These are phyloP conservation scores for Nakazawaea peltata DNA, from an alignment of 805 yeast species.

Conservation along the genomic window DNA sequence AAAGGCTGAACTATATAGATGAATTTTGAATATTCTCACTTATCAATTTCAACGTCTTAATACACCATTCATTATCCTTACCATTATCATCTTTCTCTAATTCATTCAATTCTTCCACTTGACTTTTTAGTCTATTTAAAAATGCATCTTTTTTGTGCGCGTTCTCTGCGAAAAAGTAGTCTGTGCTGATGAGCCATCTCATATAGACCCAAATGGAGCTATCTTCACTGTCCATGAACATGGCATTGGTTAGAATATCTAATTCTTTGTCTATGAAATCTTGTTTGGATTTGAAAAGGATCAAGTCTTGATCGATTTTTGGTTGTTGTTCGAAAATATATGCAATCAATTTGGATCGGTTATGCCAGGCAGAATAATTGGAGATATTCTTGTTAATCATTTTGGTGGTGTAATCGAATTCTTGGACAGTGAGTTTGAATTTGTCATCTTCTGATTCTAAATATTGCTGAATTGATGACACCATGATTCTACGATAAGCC, in stretches of 20 bases:
- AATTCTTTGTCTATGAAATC: conserved; percentile 49
- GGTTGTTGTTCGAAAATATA: conserved; percentile 29
- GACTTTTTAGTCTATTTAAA: conserved; percentile 39
- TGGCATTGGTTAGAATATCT: conserved; percentile 67
- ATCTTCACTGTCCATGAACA: conserved; percentile 90
- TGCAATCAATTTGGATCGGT: conserved; percentile 65
- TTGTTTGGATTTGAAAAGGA: conserved; percentile 22
- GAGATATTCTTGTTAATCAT: conserved; percentile 81
- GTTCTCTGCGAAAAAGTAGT: conserved; percentile 21
- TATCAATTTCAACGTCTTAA: conserved; percentile 48
- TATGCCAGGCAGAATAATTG: conserved; percentile 95
- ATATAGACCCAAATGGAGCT: conserved; percentile 89
- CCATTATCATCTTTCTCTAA: conserved; percentile 66
- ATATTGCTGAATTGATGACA: conserved; percentile 25
- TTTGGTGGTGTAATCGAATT: conserved; percentile 68
- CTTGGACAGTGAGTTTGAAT: conserved; percentile 33
- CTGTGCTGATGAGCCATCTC: conserved; percentile 61
- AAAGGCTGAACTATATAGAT: conserved; percentile 9
- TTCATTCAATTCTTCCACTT: conserved; percentile 55
- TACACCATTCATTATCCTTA: conserved; percentile 66
- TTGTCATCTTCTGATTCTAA: conserved; percentile 10
- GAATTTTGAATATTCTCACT: conserved; percentile 18
- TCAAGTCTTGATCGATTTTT: conserved; percentile 11
- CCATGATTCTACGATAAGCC: conserved; percentile 81
- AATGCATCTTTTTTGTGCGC: conserved; percentile 14